These are phyloP conservation scores for Priceomyces fermenticarens DNA, from an alignment of 805 yeast genomes.

Conservation along the genomic window DNA sequence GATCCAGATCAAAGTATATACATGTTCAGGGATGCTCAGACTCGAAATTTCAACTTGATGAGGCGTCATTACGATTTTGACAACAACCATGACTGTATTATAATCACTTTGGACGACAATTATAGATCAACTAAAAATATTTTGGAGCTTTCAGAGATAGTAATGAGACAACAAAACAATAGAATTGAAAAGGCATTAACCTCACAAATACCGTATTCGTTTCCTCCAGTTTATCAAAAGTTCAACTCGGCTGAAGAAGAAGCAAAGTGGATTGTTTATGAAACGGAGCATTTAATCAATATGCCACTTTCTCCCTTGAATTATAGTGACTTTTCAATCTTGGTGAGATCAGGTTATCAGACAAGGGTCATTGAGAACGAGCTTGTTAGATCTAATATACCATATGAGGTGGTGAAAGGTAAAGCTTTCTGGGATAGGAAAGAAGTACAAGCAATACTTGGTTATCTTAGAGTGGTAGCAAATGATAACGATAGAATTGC, in stretches of 20 bases:
- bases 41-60: constrained; percentile 64
- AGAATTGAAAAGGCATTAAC: constrained; percentile 42
- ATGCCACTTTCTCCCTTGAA: constrained; percentile 43
- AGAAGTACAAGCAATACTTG: constrained; percentile 62
- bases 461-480: constrained; percentile 60
- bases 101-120: constrained; percentile 58
- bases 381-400: constrained; percentile 52
- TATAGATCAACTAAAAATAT: constrained; percentile 78
- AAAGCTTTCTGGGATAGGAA: constrained; percentile 75
- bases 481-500: constrained; percentile 62
- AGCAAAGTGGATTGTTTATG: constrained; percentile 55
- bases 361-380: constrained; percentile 65
- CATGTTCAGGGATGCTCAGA: constrained; percentile 78
- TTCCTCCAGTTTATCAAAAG: constrained; percentile 46
- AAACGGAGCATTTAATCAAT: constrained; percentile 46
- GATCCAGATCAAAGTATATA: constrained; percentile 97
- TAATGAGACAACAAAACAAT: constrained; percentile 60
- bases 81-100: constrained; percentile 11
- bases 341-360: constrained; percentile 63
- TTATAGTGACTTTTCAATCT: constrained; percentile 65
- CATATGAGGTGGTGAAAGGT: constrained; percentile 70
- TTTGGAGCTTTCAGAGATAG: constrained; percentile 56
- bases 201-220: constrained; percentile 43
- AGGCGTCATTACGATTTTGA: constrained; percentile 30
- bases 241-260: constrained; percentile 48